phyloP scores from a whole-genome alignment of 2,329 filamentous ascomycete genomes.

The Fusarium sp. region DNA sequence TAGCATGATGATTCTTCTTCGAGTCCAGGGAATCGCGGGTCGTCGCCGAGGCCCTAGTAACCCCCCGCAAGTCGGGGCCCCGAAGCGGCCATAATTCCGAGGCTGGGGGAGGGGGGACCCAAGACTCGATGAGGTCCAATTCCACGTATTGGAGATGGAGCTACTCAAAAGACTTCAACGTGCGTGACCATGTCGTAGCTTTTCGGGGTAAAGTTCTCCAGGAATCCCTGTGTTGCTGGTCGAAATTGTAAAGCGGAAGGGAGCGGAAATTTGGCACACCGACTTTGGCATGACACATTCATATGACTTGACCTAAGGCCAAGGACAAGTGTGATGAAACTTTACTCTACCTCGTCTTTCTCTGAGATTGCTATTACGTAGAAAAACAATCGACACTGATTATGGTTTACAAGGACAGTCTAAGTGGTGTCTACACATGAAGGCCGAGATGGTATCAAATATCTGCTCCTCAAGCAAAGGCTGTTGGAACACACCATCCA shows the following conservation, averaged over 20 bases:
- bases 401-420: not conserved
- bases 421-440: not conserved
- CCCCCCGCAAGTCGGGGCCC: constrained; percentile 27
- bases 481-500: not conserved
- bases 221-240: constrained; percentile 6
- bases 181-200: constrained; percentile 2
- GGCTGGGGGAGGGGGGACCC: not conserved
- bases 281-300: not conserved
- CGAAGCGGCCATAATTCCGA: constrained; percentile 25
- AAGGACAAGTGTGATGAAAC: not conserved
- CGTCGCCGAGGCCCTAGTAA: constrained; percentile 4
- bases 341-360: not conserved
- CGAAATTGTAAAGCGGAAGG: constrained; percentile 17
- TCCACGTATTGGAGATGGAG: constrained; percentile 16
- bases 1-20: constrained; percentile 9
- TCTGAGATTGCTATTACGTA: not conserved
- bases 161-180: constrained; percentile 5
- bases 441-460: not conserved
- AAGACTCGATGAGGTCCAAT: not conserved
- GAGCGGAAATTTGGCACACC: not conserved
- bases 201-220: constrained; percentile 1
- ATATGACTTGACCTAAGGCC: not conserved
- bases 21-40: constrained; percentile 1
- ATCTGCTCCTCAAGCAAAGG: not conserved
- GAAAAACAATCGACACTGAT: not conserved